Base-by-base conservation (phyloP, 768 basidiomycete genomes). In the Trametes maxima region DNA sequence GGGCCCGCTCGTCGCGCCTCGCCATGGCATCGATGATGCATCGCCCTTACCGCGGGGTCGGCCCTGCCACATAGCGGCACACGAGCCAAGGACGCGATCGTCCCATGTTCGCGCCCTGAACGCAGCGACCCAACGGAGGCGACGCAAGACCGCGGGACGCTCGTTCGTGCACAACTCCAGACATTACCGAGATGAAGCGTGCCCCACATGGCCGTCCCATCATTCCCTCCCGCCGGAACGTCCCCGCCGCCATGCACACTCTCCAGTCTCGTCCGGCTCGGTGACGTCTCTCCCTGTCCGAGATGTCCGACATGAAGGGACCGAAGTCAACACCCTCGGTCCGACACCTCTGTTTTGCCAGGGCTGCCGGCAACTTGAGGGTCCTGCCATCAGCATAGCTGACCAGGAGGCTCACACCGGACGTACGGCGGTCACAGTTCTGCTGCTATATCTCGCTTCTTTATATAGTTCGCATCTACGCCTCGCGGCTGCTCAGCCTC, bases 271-370 rank as follows among this genome's bases (percentile, higher is more conserved):
- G 5, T 10, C 54, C 33, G 54, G 13, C 4, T 8, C 44, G 14
- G n/a, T 37, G 17, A 21, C 43, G 44, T 55, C 35, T 13, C 44
- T 44, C 17, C 19, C 12, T 11, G 8, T 22, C 54, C 54, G 54
- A 55, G 17, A 28, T 46, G 44, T 16, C 54, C 54, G 54, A 55
- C 33, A 55, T 46, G 45, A 55, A 55, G 11, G 35, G 40, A 14
- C 39, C 19, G 36, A 33, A 33, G 19, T 33, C 21, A 22, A 40
- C 8, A 1, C 21, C 17, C 25, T 28, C 14, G 43, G 52, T 19
- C 22, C 40, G 44, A 45, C 17, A 5, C 4, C 28, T 33, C 28
- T 33, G 8, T 33, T 33, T 33, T 33, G 28, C 28, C 28, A 33
- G 28, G 4, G 4, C 28, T 33, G 40, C 13, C 40, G 13, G 40